Base-by-base conservation (phyloP, 1,284 basidiomycete species). In the Leccinum subrobustum region DNA sequence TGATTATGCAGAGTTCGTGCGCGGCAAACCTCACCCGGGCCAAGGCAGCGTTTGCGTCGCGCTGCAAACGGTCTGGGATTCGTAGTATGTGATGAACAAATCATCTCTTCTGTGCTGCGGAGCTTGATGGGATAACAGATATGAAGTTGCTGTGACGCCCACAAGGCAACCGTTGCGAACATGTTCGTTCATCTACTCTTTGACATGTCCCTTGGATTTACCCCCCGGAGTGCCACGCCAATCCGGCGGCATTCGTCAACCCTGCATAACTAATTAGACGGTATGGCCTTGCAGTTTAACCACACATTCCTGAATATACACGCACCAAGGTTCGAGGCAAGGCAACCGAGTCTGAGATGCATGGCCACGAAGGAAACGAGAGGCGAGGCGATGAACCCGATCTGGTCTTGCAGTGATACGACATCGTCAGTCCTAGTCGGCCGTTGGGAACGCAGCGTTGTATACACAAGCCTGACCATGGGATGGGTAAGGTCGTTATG, bases 321-420 rank as follows among this genome's bases (percentile, higher is more conserved):
- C 7, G 83, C 83, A 54, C 77, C n/a, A 16, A 84, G 44, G 54
- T 75, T 77, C 18, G 80, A 82, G 1, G 73, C 64, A 50, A 79
- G 57, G 27, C 77, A 78, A 1, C 77, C 75, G 2, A 76, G 63
- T 11, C 73, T 69, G 47, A 86, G 74, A 11, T 65, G 72, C 25
- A 78, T 52, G 7, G 75, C 70, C 23, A 80, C 69, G 56, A 84
- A 60, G 1, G 81, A 79, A 0, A 75, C 67, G 18, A 85, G 72
- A 3, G 82, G 81, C 0, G 86, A 83, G 4, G 85, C 58, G n/a
- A 86, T 16, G 18, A 85, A 73, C 5, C 79, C 75, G 25, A 78
- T 67, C 48, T 86, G 71, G 58, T 84, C 82, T 83, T 85, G 62
- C 14, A 52, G 54, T 14, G 31, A 51, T 29, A 39, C 23, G 23